Base-by-base conservation (phyloP, 2,329 filamentous ascomycete genomes). In the Alternaria solani region DNA sequence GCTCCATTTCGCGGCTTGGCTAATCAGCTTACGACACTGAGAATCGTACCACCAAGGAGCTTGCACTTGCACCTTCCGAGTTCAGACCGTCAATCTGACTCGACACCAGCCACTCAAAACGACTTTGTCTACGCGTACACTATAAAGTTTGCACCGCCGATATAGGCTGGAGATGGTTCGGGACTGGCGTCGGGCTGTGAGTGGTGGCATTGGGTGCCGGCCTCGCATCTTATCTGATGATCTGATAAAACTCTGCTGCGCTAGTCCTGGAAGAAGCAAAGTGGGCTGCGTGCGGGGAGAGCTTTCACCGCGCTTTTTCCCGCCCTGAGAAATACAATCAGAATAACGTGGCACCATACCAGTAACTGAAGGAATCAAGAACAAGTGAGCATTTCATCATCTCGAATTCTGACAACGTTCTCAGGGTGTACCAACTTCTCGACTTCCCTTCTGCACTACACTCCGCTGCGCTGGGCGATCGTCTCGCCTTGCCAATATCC, bases 221-320 rank as follows among this genome's bases (percentile, higher is more conserved):
- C 52, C n/a, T 62, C 57, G 65, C 61, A 47, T 59, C 51, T 62
- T 62, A 64, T 66, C 61, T 57, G 63, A 66, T 66, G 63, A 62
- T 66, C 55, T 51, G 61, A 67, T 66, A 63, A 64, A 52, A 58
- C 8, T 14, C 38, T 36, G 16, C 11, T 14, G n/a, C 43, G 20
- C 44, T 56, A 56, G 25, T 4, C 7, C 38, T 25, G 2, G 3
- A 54, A 53, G 18, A 20, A 12, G 48, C 25, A 32, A 14, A 3
- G 26, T 2, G 3, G 7, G 14, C 11, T 8, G 12, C n/a, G 25
- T 18, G 26, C 20, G 28, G 23, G 44, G 36, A 26, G 25, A 53
- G 20, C 36, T 18, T 47, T 47, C 20, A 34, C 16, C 26, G 46
- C 18, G 25, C 18, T 3, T 6, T 8, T 12, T 2, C 3, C 9